Conservation (phyloP, 306 rosid genomes). For the Fragaria vesca region DNA sequence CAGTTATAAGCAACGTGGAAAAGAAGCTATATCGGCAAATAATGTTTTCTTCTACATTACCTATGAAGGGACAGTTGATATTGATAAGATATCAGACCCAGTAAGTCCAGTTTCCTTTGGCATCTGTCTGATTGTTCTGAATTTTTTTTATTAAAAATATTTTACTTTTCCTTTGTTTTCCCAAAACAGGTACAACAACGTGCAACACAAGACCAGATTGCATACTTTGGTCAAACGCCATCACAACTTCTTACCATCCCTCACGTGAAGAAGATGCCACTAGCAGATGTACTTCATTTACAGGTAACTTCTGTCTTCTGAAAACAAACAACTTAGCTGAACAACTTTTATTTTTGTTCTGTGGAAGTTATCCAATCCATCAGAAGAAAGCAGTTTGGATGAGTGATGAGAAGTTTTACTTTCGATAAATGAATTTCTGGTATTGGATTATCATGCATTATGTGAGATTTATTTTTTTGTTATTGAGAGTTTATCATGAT, state of each 20-base stretch:
- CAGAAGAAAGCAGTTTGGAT: background rate
- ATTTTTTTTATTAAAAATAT: constrained; percentile 6
- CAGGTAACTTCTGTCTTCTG: constrained; percentile 57
- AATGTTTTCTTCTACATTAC: constrained; percentile 93
- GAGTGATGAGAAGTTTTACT: background rate
- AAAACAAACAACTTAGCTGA: background rate
- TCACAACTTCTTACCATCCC: constrained; percentile 91
- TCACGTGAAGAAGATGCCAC: constrained; percentile 72
- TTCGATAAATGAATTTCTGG: background rate
- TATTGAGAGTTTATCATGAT: background rate
- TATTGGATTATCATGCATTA: background rate
- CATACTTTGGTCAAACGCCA: constrained; percentile 98
- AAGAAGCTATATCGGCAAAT: constrained; percentile 83
- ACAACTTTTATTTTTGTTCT: background rate
- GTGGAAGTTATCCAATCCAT: background rate
- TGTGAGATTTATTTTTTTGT: background rate
- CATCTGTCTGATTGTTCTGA: constrained; percentile 15
- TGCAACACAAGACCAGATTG: constrained; percentile 97
- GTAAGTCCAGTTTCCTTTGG: constrained; percentile 51
- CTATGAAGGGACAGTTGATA: constrained; percentile 92
- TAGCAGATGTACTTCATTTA: constrained; percentile 85
- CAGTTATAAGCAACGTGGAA: constrained; percentile 95
- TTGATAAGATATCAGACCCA: constrained; percentile 90
- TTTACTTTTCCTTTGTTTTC: constrained; percentile 20
- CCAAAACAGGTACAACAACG: constrained; percentile 74